Percentiles rank a stretch among this genome's conserved stretches.
Conservation (phyloP, 192 early-diverging fungal species). For the Phlyctochytrium planicorne region DNA sequence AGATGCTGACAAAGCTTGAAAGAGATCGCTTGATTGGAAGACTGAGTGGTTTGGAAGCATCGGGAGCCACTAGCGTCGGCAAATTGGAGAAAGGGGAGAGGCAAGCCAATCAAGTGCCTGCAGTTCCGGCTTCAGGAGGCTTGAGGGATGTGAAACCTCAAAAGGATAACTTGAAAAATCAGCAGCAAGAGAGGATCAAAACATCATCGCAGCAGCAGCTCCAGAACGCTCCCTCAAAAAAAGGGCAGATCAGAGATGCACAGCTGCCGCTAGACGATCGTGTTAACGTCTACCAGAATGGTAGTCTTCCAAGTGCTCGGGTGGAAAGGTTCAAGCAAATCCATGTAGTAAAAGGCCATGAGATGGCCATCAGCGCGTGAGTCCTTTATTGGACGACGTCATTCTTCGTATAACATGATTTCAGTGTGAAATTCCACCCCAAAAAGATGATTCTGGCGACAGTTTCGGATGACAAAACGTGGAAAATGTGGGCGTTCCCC, state of each 20-base stretch:
- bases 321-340: constrained; percentile 41
- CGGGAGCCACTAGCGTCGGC: constrained; percentile 1
- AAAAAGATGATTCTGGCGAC: constrained; percentile 59
- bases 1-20: constrained; percentile 56
- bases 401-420: constrained; percentile 3
- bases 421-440: constrained; percentile 57
- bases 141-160: not conserved
- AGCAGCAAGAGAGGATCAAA: too few relatives aligned
- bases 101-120: constrained; percentile 4
- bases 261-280: constrained; percentile 41
- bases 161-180: too few relatives aligned
- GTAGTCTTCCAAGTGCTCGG: constrained; percentile 39
- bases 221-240: constrained; percentile 7
- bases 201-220: too few relatives aligned
- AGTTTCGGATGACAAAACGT: constrained; percentile 55
- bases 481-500: constrained; percentile 63
- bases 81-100: constrained; percentile 4
- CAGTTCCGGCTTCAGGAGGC: not conserved
- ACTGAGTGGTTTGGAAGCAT: constrained; percentile 25
- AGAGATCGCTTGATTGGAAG: constrained; percentile 46
- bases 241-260: constrained; percentile 12
- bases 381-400: too few relatives aligned
- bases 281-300: constrained; percentile 34
- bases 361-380: constrained; percentile 46
- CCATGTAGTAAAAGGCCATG: constrained; percentile 44